Conservation (phyloP, 495 filamentous ascomycete genomes). For the Durotheca rogersii region DNA sequence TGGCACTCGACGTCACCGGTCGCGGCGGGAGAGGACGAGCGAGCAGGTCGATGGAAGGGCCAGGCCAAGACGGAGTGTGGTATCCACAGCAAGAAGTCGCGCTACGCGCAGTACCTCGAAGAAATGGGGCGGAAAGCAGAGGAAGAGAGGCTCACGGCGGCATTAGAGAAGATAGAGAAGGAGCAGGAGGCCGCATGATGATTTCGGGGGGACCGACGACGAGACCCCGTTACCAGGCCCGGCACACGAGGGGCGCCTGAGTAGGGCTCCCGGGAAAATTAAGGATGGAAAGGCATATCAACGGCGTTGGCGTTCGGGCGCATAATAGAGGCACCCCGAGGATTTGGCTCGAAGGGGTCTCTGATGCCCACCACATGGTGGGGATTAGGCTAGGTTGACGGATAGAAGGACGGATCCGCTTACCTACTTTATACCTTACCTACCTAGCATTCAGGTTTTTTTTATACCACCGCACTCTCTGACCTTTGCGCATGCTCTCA, state of each 20-base stretch:
- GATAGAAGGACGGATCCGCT: too few relatives aligned
- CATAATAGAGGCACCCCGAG: not conserved
- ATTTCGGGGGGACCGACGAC: too few relatives aligned
- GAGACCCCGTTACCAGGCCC: too few relatives aligned
- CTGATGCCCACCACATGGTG: too few relatives aligned
- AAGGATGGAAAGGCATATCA: conserved; percentile 7
- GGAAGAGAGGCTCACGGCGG: conserved; percentile 54
- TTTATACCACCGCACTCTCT: too few relatives aligned
- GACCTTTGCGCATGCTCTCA: too few relatives aligned
- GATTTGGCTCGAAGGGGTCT: not conserved
- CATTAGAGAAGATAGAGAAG: conserved; percentile 39
- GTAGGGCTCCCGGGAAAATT: too few relatives aligned
- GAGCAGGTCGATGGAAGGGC: conserved; percentile 96
- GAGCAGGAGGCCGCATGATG: conserved; percentile 10
- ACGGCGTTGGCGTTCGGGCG: conserved; percentile 28
- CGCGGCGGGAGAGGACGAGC: conserved; percentile 87
- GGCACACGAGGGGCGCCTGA: too few relatives aligned
- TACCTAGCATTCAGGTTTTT: too few relatives aligned
- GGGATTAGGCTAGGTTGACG: too few relatives aligned
- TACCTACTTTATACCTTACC: too few relatives aligned
- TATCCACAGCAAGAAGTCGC: conserved; percentile 93
- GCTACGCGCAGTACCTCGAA: conserved; percentile 81
- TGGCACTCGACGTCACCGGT: conserved; percentile 96
- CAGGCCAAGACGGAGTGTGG: conserved; percentile 94
- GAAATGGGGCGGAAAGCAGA: conserved; percentile 72